A percentile compares a stretch with the other conserved stretches of the same genome.
These are phyloP conservation scores for Astrocystis sublimbata DNA, from an alignment of 495 filamentous ascomycete genomes.

Conservation along the genomic window DNA sequence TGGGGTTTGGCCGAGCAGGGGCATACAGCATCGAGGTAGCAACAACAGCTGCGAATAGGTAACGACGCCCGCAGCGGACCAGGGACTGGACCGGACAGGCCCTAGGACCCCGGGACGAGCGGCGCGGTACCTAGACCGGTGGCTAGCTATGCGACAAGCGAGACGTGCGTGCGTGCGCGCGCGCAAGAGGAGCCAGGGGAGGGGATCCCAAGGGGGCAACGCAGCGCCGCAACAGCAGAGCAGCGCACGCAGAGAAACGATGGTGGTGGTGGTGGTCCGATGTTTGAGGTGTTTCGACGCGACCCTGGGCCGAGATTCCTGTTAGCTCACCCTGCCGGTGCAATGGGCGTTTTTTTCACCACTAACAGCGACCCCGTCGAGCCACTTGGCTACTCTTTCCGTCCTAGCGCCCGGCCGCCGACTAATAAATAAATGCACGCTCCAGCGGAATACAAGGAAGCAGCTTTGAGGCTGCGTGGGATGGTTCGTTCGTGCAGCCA, in stretches of 20 bases:
- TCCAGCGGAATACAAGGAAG: slow-evolving; percentile 30
- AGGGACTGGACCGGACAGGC: slow-evolving; percentile 26
- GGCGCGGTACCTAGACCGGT: slow-evolving; percentile 24
- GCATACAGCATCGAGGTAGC: slow-evolving; percentile 33
- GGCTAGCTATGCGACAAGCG: slow-evolving; percentile 23
- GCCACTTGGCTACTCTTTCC: slow-evolving; percentile 29
- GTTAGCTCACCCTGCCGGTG: slow-evolving; percentile 36
- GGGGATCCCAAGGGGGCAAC: slow-evolving; percentile 20
- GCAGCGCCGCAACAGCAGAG: slow-evolving; percentile 29
- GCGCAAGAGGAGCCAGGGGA: slow-evolving; percentile 21
- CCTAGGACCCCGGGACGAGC: slow-evolving; percentile 19
- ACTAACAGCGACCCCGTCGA: slow-evolving; percentile 25
- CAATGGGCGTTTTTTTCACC: slow-evolving; percentile 37
- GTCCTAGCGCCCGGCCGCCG: slow-evolving; percentile 29
- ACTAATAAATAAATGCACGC: slow-evolving; percentile 24
- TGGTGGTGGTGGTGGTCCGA: slow-evolving; percentile 35
- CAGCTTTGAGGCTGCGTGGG: slow-evolving; percentile 39
- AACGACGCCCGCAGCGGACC: slow-evolving; percentile 32
- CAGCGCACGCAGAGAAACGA: slow-evolving; percentile 22
- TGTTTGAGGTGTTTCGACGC: slow-evolving; percentile 43
- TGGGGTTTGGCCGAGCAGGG: slow-evolving; percentile 38
- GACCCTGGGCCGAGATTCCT: slow-evolving; percentile 43
- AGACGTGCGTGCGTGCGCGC: slow-evolving; percentile 20
- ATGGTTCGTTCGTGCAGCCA: slow-evolving; percentile 31
- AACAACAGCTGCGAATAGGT: slow-evolving; percentile 34